Base-by-base conservation (phyloP, 176 grass and related monocot genomes). In the Tuctoria greenei region DNA sequence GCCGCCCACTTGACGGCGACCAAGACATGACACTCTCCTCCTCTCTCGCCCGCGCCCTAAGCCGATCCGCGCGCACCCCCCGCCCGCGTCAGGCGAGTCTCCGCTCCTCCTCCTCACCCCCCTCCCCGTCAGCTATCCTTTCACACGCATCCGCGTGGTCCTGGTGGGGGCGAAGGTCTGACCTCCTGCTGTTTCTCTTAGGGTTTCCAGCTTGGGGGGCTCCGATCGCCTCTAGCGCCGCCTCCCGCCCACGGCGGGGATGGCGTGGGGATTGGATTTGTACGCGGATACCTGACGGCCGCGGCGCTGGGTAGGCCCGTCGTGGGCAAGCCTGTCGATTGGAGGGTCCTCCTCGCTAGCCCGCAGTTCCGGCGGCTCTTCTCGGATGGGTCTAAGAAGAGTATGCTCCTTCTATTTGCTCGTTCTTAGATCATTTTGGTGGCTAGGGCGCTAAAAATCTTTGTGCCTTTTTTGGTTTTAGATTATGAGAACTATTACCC, bases 401-500 rank as follows among this genome's bases (percentile, higher is more conserved):
- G 95, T 99, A 85, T 36, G 86, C 38, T 43, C 0, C 10, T 5
- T 20, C 15, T 15, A 75, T 16, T 2, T 17, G 6, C 18, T 51
- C 31, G 25, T 8, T 46, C 27, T n/a, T 63, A 0, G 2, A 12
- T 64, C 43, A 0, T 37, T 84, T 34, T 25, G 24, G 2, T 47
- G 37, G 43, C 44, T 27, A 37, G 62, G 75, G 31, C 44, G 20
- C 46, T 87, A 0, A 57, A 74, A 61, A 28, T 52, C 27, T 47
- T 47, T 31, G 18, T 24, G 6, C 1, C 1, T 23, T 54, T 36
- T 9, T 14, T 52, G 69, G 23, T 83, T 82, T 76, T 74, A 99
- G 95, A 99, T 88, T 99, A 92, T 46, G 91, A 99, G 61, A 95
- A 99, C 31, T 95, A 95, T 79, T 88, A 69, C 11, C 94, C 88